These are phyloP conservation scores for Cicer arietinum DNA, from an alignment of 306 rosid species.

Conservation along the genomic window DNA sequence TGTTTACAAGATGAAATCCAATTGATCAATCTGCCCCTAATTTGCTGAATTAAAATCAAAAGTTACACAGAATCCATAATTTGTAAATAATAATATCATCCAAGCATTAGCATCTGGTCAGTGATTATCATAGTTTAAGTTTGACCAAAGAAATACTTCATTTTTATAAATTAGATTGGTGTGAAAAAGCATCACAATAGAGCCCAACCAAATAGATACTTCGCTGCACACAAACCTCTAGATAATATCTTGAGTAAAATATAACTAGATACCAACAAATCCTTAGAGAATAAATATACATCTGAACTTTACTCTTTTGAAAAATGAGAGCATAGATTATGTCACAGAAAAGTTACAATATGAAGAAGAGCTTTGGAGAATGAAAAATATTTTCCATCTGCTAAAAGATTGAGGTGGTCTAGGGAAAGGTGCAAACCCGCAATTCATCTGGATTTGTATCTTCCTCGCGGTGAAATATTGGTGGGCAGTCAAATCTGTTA, in stretches of 20 bases:
- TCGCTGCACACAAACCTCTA: background rate
- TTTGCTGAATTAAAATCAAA: background rate
- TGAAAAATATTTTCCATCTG: slow-evolving; percentile 17
- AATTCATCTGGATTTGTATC: slow-evolving; percentile 79
- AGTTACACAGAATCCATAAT: slow-evolving; percentile 9
- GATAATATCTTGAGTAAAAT: slow-evolving; percentile 27
- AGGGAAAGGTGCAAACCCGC: slow-evolving; percentile 69
- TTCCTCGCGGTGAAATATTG: slow-evolving; percentile 85
- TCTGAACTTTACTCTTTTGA: slow-evolving; percentile 13
- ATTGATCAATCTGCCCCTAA: slow-evolving; percentile 23
- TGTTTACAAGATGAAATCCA: slow-evolving; percentile 11
- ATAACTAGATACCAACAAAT: slow-evolving; percentile 1
- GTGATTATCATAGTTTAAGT: slow-evolving; percentile 16
- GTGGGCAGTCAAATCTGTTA: slow-evolving; percentile 85
- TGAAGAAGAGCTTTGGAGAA: slow-evolving; percentile 25
- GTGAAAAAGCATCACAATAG: background rate
- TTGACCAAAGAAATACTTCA: background rate
- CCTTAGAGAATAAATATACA: slow-evolving; percentile 10
- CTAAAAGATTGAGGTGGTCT: slow-evolving; percentile 31
- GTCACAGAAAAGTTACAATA: slow-evolving; percentile 24
- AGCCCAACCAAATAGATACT: slow-evolving; percentile 11
- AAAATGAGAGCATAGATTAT: slow-evolving; percentile 17
- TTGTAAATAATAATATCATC: slow-evolving; percentile 31
- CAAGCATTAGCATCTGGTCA: slow-evolving; percentile 29
- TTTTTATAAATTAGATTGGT: background rate